Evolutionary conservation across 139 green algal genomes (phyloP).

Genomic region (Coccomyxa sp.): DNA sequence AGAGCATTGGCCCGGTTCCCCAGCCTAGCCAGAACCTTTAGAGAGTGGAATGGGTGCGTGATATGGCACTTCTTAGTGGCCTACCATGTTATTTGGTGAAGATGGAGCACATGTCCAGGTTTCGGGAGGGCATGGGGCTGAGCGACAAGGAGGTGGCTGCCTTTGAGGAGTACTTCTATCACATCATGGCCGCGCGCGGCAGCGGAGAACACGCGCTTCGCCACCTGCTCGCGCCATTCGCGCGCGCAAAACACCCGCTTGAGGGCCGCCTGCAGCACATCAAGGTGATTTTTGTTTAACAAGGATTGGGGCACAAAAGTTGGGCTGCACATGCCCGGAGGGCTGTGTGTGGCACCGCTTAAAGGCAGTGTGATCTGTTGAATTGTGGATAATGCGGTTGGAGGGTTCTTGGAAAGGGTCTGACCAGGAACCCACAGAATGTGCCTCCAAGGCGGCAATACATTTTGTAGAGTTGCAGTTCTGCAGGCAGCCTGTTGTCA

Average conservation of each 20-base stretch:
- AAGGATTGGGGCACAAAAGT: background rate
- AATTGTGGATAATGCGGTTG: no score
- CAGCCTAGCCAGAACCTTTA: no score
- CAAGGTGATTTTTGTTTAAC: conserved; percentile 23
- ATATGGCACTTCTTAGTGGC: background rate
- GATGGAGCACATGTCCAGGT: conserved; percentile 8
- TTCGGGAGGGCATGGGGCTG: conserved; percentile 44
- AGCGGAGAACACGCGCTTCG: conserved; percentile 75
- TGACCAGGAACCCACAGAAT: no score
- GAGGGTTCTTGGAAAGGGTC: no score
- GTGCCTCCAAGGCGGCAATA: no score
- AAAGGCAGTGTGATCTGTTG: no score
- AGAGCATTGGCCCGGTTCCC: no score
- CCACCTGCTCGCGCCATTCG: conserved; percentile 75
- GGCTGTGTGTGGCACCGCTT: background rate
- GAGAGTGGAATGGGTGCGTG: background rate
- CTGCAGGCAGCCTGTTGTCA: no score
- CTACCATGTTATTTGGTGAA: background rate
- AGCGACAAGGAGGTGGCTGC: conserved; percentile 29
- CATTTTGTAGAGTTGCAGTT: no score
- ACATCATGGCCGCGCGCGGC: conserved; percentile 55
- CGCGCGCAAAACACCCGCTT: conserved; percentile 66
- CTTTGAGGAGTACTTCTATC: conserved; percentile 70
- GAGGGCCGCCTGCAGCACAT: conserved; percentile 61
- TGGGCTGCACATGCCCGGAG: background rate